A percentile compares a stretch with the other conserved stretches of the same genome.
These are phyloP conservation scores for Physcia stellaris DNA, from an alignment of 495 filamentous ascomycete genomes.

Conservation along the genomic window DNA sequence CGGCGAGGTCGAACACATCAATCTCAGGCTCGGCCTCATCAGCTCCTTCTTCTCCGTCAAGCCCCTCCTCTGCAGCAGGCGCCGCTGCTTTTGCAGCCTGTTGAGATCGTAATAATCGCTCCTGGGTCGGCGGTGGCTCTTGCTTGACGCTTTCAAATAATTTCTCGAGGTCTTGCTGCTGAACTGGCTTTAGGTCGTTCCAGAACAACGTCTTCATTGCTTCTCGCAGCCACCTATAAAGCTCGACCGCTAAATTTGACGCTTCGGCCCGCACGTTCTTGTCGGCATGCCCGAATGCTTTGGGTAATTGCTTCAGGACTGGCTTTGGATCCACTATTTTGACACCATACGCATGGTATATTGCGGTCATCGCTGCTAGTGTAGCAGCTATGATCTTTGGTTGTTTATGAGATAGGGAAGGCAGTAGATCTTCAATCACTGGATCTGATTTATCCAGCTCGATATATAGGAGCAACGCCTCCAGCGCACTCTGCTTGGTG, in stretches of 20 bases:
- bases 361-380: conserved; percentile 61
- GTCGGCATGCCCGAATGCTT: conserved; percentile 89
- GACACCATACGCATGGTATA: conserved; percentile 88
- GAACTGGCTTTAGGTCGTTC: conserved; percentile 87
- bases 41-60: conserved; percentile 42
- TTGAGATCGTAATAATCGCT: conserved; percentile 76
- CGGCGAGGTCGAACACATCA: conserved; percentile 77
- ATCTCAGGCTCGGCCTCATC: conserved; percentile 63
- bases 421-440: conserved; percentile 81
- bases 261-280: conserved; percentile 97
- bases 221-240: conserved; percentile 94
- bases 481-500: conserved; percentile 73
- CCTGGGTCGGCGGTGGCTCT: conserved; percentile 78
- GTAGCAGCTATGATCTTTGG: conserved; percentile 87
- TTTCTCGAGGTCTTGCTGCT: conserved; percentile 88
- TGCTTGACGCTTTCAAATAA: conserved; percentile 87
- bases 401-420: conserved; percentile 76
- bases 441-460: conserved; percentile 80
- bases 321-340: conserved; percentile 95
- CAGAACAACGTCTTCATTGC: conserved; percentile 98
- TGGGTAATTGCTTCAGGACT: conserved; percentile 79
- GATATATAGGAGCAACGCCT: conserved; percentile 77
- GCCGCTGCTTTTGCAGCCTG: conserved; percentile 67
- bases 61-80: conserved; percentile 42
- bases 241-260: conserved; percentile 79